Evolutionary conservation across 2,329 filamentous ascomycete genomes (phyloP), one percentile per base, ranked within the genome.

Genomic region (Xylaria sp.): DNA sequence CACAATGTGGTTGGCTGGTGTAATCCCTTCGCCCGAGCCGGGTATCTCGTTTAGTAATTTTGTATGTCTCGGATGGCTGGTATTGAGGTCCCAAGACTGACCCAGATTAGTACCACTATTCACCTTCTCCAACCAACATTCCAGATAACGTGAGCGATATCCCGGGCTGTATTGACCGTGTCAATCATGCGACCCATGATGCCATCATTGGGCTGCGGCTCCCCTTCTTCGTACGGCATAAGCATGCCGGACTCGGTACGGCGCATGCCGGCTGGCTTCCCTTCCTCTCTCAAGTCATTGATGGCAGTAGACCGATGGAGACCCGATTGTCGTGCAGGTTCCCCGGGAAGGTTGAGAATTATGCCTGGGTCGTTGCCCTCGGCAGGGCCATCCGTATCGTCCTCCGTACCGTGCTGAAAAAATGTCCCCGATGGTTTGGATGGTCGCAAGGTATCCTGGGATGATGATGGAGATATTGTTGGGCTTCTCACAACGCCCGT

Each of bases 231-330:
- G 69, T 89, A 90, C 7, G 92, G 91, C 90, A 96, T 93, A 70
- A 96, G 90, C 91, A 96, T 96, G 68, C 92, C 93, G 38, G 92
- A 95, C 52, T 87, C 82, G 19, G 92, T 96, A 68, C 93, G 85
- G 64, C 89, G 87, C 81, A 96, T 88, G 54, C 88, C 88, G 17
- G 77, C 79, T 43, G 82, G 79, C 61, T 85, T 82, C 19, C 78
- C 79, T n/a, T 73, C 75, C n/a, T 79, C 79, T n/a, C 72, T 75
- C n/a, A 85, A 75, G 63, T 79, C 82, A 70, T 74, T 75, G 40
- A 80, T 76, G 23, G 84, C 84, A n/a, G 77, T 70, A 19, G 83
- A 80, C 59, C 81, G 79, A 37, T 79, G 78, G n/a, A 83, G 67
- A 11, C 77, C 78, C 15, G 66, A 64, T n/a, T 66, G 67, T 40